Evolutionary conservation across 192 early-diverging fungal genomes (phyloP).

Genomic region (Backusella morwellensis): DNA sequence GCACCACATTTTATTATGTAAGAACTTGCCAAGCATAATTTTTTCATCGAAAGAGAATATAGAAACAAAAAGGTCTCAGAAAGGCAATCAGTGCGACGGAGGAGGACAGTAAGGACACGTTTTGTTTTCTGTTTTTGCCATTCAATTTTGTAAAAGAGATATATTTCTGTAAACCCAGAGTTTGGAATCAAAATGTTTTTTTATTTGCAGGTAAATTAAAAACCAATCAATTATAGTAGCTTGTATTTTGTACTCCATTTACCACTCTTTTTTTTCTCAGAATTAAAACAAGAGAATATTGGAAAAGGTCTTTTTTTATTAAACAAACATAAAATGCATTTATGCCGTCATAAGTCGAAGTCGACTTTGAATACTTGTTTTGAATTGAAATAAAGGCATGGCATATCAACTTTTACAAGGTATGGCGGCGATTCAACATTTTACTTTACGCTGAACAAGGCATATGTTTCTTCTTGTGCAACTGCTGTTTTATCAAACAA

Average conservation of each 20-base stretch:
- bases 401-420: background rate
- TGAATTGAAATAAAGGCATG: background rate
- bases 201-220: background rate
- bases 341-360: background rate
- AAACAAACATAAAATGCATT: background rate
- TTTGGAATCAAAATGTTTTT: background rate
- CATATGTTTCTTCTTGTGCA: background rate
- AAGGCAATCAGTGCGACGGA: background rate
- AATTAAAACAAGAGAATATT: background rate
- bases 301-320: background rate
- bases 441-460: background rate
- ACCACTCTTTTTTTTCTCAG: background rate
- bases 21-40: background rate
- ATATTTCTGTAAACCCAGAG: background rate
- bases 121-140: slow-evolving; percentile 5
- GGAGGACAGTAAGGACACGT: background rate
- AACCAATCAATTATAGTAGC: background rate
- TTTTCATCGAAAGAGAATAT: background rate
- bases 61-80: background rate
- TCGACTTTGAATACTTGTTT: background rate
- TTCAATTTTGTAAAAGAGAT: background rate
- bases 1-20: background rate
- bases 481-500: background rate
- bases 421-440: background rate
- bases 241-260: slow-evolving; percentile 6